These are phyloP conservation scores for Dothideomycetidae sp. DNA, from an alignment of 2,329 filamentous ascomycete species.

Conservation along the genomic window DNA sequence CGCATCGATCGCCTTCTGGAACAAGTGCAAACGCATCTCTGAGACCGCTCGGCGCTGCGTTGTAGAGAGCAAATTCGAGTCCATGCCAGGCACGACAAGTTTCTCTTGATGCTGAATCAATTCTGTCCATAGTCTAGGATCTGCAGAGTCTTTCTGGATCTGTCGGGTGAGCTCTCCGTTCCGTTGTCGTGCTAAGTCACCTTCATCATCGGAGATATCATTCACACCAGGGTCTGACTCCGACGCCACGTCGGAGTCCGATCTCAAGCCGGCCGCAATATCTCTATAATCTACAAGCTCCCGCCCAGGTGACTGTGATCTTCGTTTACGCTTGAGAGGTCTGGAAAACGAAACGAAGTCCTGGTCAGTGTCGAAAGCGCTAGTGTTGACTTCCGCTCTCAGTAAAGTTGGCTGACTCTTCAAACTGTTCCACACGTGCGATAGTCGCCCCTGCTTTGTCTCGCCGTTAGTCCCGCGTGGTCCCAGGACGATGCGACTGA, in stretches of 20 bases:
- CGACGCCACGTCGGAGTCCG: conserved; percentile 5
- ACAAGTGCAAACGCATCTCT: conserved; percentile 66
- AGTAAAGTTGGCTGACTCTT: background rate
- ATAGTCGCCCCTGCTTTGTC: conserved; percentile 35
- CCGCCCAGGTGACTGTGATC: conserved; percentile 10
- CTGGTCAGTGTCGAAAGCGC: background rate
- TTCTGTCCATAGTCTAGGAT: conserved; percentile 60
- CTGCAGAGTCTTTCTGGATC: conserved; percentile 50
- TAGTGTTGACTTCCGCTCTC: background rate
- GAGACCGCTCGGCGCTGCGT: conserved; percentile 56
- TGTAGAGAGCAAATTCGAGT: conserved; percentile 35
- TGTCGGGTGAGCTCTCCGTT: conserved; percentile 48
- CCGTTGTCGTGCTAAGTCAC: conserved; percentile 28
- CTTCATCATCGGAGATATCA: conserved; percentile 6
- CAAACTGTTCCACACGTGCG: conserved; percentile 6
- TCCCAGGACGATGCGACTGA: conserved; percentile 28
- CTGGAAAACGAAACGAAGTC: conserved; percentile 8
- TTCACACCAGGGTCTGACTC: background rate
- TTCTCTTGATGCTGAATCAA: conserved; percentile 66
- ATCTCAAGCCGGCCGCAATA: conserved; percentile 21
- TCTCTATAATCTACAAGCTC: conserved; percentile 26
- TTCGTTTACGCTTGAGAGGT: conserved; percentile 14
- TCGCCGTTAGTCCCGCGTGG: conserved; percentile 23
- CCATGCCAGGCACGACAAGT: conserved; percentile 41
- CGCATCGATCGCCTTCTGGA: conserved; percentile 59